Evolutionary conservation across 2,329 filamentous ascomycete genomes (phyloP).

Genomic region (Fusarium longipes): DNA sequence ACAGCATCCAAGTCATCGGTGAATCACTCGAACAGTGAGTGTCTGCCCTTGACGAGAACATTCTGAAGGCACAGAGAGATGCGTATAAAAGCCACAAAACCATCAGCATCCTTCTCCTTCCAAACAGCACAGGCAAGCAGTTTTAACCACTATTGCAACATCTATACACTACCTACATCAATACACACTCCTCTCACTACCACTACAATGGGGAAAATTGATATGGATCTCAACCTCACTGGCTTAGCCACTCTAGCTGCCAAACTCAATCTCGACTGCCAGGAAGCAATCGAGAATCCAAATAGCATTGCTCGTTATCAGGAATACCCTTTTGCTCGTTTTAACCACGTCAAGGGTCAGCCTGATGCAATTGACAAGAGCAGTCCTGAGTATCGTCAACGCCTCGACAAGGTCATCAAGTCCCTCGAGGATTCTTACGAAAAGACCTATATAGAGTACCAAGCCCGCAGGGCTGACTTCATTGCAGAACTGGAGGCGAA

Average conservation of each 20-base stretch:
- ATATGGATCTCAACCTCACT: not conserved
- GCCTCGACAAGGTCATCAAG: slow-evolving; percentile 6
- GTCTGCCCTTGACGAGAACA: not conserved
- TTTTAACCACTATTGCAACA: not conserved
- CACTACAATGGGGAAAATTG: slow-evolving; percentile 7
- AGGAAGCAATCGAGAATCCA: not conserved
- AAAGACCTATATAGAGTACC: slow-evolving; percentile 3
- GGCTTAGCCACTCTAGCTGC: not conserved
- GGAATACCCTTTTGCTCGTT: slow-evolving; percentile 10
- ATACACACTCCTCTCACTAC: not conserved
- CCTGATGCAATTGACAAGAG: slow-evolving; percentile 9
- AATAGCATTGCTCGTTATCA: slow-evolving; percentile 7
- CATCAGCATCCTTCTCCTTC: not conserved
- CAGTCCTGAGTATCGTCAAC: slow-evolving; percentile 21
- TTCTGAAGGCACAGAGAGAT: not conserved
- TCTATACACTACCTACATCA: not conserved
- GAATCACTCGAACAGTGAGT: not conserved
- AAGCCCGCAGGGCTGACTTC: not conserved
- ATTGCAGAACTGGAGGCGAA: not conserved
- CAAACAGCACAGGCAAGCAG: not conserved
- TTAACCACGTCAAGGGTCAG: not conserved
- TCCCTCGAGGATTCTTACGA: slow-evolving; percentile 10
- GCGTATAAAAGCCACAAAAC: slow-evolving; percentile 9
- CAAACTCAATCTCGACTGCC: not conserved
- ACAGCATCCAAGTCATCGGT: not conserved